phyloP scores from a whole-genome alignment of 1,284 basidiomycete genomes.

The Ganoderma lucidum region DNA sequence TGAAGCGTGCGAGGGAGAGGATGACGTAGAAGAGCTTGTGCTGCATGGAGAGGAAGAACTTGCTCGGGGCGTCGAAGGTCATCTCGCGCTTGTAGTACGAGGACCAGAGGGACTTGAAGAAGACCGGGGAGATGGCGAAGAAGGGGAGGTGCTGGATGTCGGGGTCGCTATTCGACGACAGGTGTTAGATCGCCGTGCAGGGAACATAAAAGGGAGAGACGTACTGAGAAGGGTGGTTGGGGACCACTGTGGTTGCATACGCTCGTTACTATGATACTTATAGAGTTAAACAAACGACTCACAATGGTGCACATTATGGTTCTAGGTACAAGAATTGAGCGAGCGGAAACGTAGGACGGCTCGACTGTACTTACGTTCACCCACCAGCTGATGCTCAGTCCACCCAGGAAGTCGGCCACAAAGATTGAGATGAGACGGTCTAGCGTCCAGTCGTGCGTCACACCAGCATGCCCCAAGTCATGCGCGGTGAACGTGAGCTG shows the following conservation, averaged over 20 bases:
- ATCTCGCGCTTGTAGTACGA: constrained; percentile 95
- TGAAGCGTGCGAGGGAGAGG: constrained; percentile 93
- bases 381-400: constrained; percentile 98
- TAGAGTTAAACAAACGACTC: constrained; percentile 43
- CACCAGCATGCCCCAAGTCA: constrained; percentile 94
- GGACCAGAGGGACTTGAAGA: constrained; percentile 88
- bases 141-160: constrained; percentile 98
- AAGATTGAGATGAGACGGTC: constrained; percentile 87
- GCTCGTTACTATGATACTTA: constrained; percentile 19
- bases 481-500: constrained; percentile 94
- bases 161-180: constrained; percentile 76
- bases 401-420: constrained; percentile 90
- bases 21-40: constrained; percentile 95
- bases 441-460: constrained; percentile 87
- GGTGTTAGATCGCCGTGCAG: constrained; percentile 21
- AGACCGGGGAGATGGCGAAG: constrained; percentile 91
- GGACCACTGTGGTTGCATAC: constrained; percentile 71
- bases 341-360: constrained; percentile 1
- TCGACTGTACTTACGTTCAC: constrained; percentile 75
- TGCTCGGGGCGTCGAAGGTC: constrained; percentile 78
- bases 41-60: constrained; percentile 79
- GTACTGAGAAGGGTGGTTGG: constrained; percentile 97
- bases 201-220: constrained; percentile 29
- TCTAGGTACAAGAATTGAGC: constrained; percentile 54
- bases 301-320: constrained; percentile 97